Base-by-base conservation (phyloP, 495 filamentous ascomycete species). In the Pseudotulostoma volvatum region DNA sequence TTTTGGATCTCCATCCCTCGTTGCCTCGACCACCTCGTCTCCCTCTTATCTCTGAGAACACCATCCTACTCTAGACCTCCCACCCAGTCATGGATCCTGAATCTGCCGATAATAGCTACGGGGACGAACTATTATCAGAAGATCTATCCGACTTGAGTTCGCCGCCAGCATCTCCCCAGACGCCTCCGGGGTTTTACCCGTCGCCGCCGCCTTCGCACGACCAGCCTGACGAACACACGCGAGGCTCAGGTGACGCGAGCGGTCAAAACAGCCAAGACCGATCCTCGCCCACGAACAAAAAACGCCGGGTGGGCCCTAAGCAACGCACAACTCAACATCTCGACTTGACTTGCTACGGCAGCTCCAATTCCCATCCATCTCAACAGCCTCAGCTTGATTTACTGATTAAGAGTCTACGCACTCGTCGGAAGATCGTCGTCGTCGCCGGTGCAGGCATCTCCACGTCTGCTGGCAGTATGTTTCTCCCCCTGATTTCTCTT, bases 381-480 rank as follows among this genome's bases (percentile, higher is more conserved):
- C 71, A 83, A 49, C 59, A 66, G 42, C 44, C 54, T 14, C 68
- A 81, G 34, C 57, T 94, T 7, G 70, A 78, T 37, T 67, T 74
- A 36, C 64, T 97, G 9, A 57, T 84, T 28, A 73, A 80, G 37
- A 76, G 73, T n/a, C 58, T 97, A 43, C 77, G 80, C 40, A 81
- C 81, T 52, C 90, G 85, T 60, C 79, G 80, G 56, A 95, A 93
- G 61, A 93, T 97, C 48, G 84, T 97, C 14, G 84, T 94, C 31
- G 83, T 97, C 57, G 88, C 88, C 20, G 90, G 90, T 36, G 90
- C 90, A 21, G 90, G 90, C 37, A 96, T 97, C 43, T 96, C 90
- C 25, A 88, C 92, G 9, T 84, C 86, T 33, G 92, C 90, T 45
- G 90, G 90, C 39, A 90, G 86, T 93, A 77, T 49, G 84, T 77